Conservation (phyloP, 495 filamentous ascomycete species). For the Glonium stellatum region DNA sequence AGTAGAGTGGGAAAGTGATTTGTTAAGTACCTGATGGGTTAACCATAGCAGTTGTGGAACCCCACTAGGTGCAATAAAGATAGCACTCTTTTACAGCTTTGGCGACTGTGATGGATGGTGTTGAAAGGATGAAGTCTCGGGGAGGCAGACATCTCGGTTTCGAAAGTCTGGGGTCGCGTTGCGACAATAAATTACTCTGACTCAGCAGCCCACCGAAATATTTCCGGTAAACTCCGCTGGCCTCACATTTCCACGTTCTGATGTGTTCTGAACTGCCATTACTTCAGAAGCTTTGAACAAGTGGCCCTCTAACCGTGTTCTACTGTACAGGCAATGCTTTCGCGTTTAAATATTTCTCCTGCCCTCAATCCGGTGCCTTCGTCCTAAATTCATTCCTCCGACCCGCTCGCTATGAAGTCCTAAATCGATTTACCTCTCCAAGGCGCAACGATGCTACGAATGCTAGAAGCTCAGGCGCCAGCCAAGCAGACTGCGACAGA, state of each 20-base stretch:
- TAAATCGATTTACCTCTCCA: slow-evolving; percentile 2
- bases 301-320: no score
- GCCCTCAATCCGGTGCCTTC: no score
- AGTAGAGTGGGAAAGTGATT: neutral
- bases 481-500: slow-evolving; percentile 93
- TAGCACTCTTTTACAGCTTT: neutral
- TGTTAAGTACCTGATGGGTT: neutral
- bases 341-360: no score
- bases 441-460: slow-evolving; percentile 65
- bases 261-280: no score
- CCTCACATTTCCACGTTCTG: no score
- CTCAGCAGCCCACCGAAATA: no score
- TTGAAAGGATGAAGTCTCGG: neutral
- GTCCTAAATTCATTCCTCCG: neutral
- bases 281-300: no score
- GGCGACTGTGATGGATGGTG: neutral
- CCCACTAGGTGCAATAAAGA: neutral
- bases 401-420: slow-evolving; percentile 14
- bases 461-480: slow-evolving; percentile 76
- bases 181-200: no score
- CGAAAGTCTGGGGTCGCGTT: no score
- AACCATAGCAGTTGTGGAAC: neutral
- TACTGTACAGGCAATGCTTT: no score
- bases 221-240: no score
- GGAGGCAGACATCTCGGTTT: no score